Percentiles rank a stretch among this genome's conserved stretches.
Evolutionary conservation across 2,329 filamentous ascomycete species (phyloP).

Genomic region (Penicillium palitans): DNA sequence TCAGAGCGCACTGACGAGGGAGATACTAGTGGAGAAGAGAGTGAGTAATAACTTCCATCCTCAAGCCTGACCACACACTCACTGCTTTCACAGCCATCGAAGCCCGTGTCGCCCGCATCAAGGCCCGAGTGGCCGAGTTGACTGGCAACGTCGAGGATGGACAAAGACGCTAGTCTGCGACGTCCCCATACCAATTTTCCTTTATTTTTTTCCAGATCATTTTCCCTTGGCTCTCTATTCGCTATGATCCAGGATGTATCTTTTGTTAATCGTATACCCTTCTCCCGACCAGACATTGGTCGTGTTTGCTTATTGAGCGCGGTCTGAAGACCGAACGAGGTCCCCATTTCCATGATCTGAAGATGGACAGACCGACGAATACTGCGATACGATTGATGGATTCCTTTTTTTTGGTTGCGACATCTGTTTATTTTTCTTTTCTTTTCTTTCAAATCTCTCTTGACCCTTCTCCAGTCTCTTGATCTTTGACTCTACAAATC

Average conservation of each 20-base stretch:
- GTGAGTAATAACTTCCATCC: conserved; percentile 55
- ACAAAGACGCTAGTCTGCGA: conserved; percentile 16
- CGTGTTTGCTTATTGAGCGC: conserved; percentile 19
- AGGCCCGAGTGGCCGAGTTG: conserved; percentile 90
- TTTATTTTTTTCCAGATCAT: not conserved
- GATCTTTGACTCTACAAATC: conserved; percentile 1
- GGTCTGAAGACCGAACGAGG: not conserved
- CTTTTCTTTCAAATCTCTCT: not conserved
- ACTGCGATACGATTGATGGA: conserved; percentile 23
- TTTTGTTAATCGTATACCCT: conserved; percentile 15
- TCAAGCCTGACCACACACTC: conserved; percentile 26
- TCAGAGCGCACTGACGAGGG: conserved; percentile 68
- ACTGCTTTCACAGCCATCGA: conserved; percentile 70
- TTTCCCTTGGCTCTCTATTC: conserved; percentile 12
- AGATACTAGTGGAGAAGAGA: conserved; percentile 96
- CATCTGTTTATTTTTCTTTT: conserved; percentile 3
- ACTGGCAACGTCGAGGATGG: conserved; percentile 75
- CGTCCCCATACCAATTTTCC: not conserved
- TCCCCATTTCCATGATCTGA: not conserved
- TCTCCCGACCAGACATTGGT: conserved; percentile 14
- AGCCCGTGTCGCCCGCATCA: conserved; percentile 93
- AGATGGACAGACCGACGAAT: conserved; percentile 12
- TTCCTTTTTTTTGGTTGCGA: conserved; percentile 10
- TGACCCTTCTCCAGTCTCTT: not conserved
- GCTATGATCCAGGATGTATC: conserved; percentile 5